Evolutionary conservation across 139 green algal genomes (phyloP), one percentile per base, ranked within the genome.

Genomic region (Asterochloris erici): DNA sequence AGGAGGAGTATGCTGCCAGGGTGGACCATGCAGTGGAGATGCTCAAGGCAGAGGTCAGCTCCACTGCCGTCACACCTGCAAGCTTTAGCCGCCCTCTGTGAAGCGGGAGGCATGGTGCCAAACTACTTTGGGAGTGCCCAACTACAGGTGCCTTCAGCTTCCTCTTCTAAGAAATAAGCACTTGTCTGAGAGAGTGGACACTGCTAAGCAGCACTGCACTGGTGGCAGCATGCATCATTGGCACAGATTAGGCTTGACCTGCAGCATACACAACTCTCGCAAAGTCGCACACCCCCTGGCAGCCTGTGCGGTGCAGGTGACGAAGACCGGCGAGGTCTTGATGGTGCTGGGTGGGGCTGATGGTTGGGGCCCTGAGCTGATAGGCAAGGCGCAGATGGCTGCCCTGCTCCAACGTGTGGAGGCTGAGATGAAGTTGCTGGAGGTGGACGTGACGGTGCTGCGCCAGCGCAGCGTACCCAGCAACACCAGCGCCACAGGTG

Each of bases 321-420:
- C 76, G 68, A 86, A 84, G 14, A 81, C 91, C 21, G 94, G 94
- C 23, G 94, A 97, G 88, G 77, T 91, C 61, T 63, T 95, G 68
- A 82, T 95, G 12, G 86, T 94, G 82, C 84, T 96, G 66, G 93
- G 93, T 68, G 86, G 79, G 11, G 83, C 90, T 0, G 66, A 79
- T 61, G 90, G 93, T 68, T 96, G 91, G 88, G 93, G 92, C 19
- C 90, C 92, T 26, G 78, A 84, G 26, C 79, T 87, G 9, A 85
- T 95, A 24, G 82, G 23, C 21, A 23, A 78, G 23, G 73, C 78
- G n/a, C 82, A 93, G 87, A 86, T 96, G 80, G 87, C 80, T 12
- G 66, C 28, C 4, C 87, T 92, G 61, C 71, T 95, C 75, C 73
- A 64, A 11, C 47, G 63, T 14, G 28, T 93, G 63, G 29, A 74